Evolutionary conservation across 495 filamentous ascomycete species (phyloP), one percentile per base, ranked within the genome.

Genomic region (Penicillium samsonianum): DNA sequence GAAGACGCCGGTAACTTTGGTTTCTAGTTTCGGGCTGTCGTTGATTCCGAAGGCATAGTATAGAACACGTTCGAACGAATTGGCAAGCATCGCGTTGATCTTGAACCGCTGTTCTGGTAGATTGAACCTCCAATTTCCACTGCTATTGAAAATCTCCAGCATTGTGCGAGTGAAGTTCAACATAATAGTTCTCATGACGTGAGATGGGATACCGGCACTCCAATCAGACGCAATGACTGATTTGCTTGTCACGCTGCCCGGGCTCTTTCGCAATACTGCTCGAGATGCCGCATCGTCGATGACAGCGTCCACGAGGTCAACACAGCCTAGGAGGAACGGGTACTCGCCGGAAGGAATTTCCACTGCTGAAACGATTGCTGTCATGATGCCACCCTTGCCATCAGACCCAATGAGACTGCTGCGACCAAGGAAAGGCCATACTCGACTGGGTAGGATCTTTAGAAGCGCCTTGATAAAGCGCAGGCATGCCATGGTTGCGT

Each of bases 371-470:
- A 95, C 78, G 59, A 97, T 84, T 30, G 82, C 82, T 23, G 85
- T 79, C 57, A 98, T 80, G 45, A 86, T 80, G 12, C 91, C 88
- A 12, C 87, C 87, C 60, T 84, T 84, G 3, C 88, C 83, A 65
- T 89, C 83, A 26, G 82, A 79, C 35, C 87, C 88, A 45, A 97
- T 79, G 23, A 98, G 79, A 41, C 80, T 80, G 67, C 89, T 95
- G 48, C 90, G 80, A 5, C 87, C 82, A 65, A 98, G 83, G 65
- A 92, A 90, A 4, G 91, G 89, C 93, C 93, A 98, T 2, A 96
- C 85, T 55, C 92, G 77, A 43, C 84, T 86, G 4, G 93, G 92
- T 25, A 87, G 76, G n/a, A 95, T 73, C 6, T 79, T 74, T 4
- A 91, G 67, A 10, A 94, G 72, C 19, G 84, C 84, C 56, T 87